Base-by-base conservation (phyloP, 2,329 filamentous ascomycete genomes). In the Diaporthe sp. region DNA sequence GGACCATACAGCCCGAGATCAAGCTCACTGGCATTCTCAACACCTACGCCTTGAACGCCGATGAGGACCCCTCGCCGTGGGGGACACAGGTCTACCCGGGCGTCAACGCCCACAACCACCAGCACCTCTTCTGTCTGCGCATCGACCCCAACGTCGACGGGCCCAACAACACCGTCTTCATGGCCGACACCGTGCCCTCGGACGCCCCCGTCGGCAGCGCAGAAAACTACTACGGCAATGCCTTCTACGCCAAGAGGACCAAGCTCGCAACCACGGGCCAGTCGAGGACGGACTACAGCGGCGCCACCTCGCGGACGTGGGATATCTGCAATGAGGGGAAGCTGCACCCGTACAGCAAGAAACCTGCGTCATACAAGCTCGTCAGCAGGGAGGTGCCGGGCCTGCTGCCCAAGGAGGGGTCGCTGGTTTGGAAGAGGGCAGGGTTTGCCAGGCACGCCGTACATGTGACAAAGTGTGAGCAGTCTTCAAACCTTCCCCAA, bases 91-190 rank as follows among this genome's bases (percentile, higher is more conserved):
- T 98, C 12, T 97, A 96, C 80, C 94, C 94, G 0, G 87, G 94
- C 53, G 95, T 98, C 80, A 97, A 98, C 80, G 96, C 96, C 0
- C 96, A 98, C 85, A 98, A 98, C 85, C 96, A 98, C 83, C 95
- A 98, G 84, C 96, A 98, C 83, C 89, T 98, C 42, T 98, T 98
- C 90, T 98, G 95, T 81, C 86, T 98, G 56, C 94, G 96, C 55
- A 87, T 98, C 56, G 94, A 98, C 81, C 91, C 95, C 42, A 97
- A 96, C 80, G 90, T 98, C 72, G 96, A 98, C 81, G 96, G 96
- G 0, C 90, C 92, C 1, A 89, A 92, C 76, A 98, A 98, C 82
- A 96, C 95, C 0, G 88, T 98, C 74, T 96, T 95, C 86, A 91
- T 96, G 84, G 92, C 93, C 17, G 96, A 98, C 78, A 93, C 94